Evolutionary conservation across 2,329 filamentous ascomycete species (phyloP), one percentile per base, ranked within the genome.

Genomic region (Metarhizium guizhouense): DNA sequence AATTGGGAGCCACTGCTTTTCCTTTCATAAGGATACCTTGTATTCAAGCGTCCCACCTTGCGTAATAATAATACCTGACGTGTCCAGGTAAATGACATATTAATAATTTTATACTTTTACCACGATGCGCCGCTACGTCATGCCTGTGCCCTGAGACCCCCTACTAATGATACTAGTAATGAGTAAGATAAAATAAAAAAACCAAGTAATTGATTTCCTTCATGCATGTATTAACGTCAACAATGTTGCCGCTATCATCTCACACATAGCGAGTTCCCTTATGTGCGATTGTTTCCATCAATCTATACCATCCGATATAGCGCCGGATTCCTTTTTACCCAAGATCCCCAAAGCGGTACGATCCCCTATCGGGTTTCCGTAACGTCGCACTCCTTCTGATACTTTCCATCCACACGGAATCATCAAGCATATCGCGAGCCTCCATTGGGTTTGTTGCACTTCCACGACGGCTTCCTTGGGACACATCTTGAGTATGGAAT

Each of bases 321-420:
- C 38, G 38, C 38, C 13, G 14, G 14, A 40, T 16, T 16, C 13
- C 13, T 16, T 3, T 11, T 20, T 20, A 68, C 34, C 59, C 60
- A 30, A 65, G 57, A 53, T 66, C 66, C 14, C 64, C 65, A 36
- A 69, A 68, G 50, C 66, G 62, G 43, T 67, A 65, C 54, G 71
- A 68, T 43, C 66, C 67, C 52, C 67, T 64, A 29, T 74, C 68
- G 14, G 74, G 73, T 61, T 72, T 75, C 53, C 74, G 74, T 54
- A 80, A 80, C 54, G 91, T 96, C 63, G 94, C 90, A 73, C 90
- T 95, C 59, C 90, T 81, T 60, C 91, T 80, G 61, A 96, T 91
- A 75, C 89, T 95, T 72, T 95, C 90, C 53, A 93, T 89, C 93
- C 93, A 97, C 16, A 88, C 86, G 18, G 90, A 94, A 65, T 93